A percentile compares a stretch with the other conserved stretches of the same genome.
phyloP scores from a whole-genome alignment of 2,329 filamentous ascomycete genomes.

The Colletotrichum zoysiae region DNA sequence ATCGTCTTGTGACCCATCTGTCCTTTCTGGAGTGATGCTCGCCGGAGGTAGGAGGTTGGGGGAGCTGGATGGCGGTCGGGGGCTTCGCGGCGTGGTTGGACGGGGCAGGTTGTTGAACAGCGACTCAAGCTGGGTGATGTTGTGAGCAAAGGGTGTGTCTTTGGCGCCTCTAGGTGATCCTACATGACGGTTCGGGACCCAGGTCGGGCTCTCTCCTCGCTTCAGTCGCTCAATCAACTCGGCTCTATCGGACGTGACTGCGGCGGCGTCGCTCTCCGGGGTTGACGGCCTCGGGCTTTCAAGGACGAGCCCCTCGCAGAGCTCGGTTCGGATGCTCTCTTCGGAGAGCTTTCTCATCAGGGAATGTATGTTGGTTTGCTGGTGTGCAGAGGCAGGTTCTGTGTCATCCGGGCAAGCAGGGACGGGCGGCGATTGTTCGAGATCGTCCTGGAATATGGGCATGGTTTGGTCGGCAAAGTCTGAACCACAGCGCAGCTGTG shows the following conservation, averaged over 20 bases:
- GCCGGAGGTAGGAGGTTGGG: conserved; percentile 59
- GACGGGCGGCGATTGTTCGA: conserved; percentile 52
- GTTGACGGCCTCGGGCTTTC: conserved; percentile 54
- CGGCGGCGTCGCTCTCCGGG: conserved; percentile 48
- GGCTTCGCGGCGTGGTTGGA: conserved; percentile 53
- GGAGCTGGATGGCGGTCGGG: conserved; percentile 53
- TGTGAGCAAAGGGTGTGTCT: conserved; percentile 15
- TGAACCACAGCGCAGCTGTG: conserved; percentile 53
- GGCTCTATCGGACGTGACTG: conserved; percentile 71
- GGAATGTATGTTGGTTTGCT: conserved; percentile 18
- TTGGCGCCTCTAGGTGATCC: conserved; percentile 42
- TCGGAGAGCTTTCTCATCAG: conserved; percentile 62
- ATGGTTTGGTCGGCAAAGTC: conserved; percentile 54
- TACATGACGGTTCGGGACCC: conserved; percentile 76
- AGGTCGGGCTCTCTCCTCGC: conserved; percentile 79
- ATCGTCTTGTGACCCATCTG: conserved; percentile 45
- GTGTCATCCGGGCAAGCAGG: conserved; percentile 29
- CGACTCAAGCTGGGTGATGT: conserved; percentile 49
- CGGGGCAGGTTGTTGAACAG: conserved; percentile 53
- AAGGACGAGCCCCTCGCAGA: conserved; percentile 69
- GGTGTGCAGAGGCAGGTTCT: conserved; percentile 1
- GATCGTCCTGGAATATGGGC: conserved; percentile 70
- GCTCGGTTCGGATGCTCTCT: conserved; percentile 71
- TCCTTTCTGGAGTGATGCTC: conserved; percentile 62
- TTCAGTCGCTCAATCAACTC: conserved; percentile 90